Percentiles rank a stretch among this genome's conserved stretches.
Evolutionary conservation across 192 early-diverging fungal genomes (phyloP).

Genomic region (Mortierella hygrophila): DNA sequence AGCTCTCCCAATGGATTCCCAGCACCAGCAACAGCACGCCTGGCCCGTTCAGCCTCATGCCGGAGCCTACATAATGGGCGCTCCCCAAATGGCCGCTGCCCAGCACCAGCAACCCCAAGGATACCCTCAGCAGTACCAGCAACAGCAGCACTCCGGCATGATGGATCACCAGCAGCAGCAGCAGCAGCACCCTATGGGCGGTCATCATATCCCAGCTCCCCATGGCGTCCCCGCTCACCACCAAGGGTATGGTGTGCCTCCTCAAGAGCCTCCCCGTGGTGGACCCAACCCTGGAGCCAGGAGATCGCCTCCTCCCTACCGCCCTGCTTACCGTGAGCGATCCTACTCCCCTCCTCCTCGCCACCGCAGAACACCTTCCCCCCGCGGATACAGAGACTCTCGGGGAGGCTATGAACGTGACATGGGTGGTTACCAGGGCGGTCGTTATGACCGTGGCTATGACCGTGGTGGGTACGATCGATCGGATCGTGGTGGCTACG

Average conservation of each 20-base stretch:
- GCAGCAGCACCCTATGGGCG: conserved; percentile 19
- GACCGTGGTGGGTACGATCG: conserved; percentile 33
- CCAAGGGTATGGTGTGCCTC: conserved; percentile 33
- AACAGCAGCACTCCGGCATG: conserved; percentile 35
- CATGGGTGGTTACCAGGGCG: conserved; percentile 19
- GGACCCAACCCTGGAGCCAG: conserved; percentile 1
- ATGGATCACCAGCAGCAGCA: conserved; percentile 23
- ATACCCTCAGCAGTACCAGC: conserved; percentile 24
- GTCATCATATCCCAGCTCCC: conserved; percentile 14
- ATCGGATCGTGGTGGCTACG: conserved; percentile 23
- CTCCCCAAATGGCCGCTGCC: conserved; percentile 3
- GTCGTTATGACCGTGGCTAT: conserved; percentile 44
- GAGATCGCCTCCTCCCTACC: conserved; percentile 34
- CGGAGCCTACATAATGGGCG: conserved; percentile 31
- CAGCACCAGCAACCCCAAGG: conserved; percentile 8
- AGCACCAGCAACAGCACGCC: conserved; percentile 43
- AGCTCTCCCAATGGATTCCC: conserved; percentile 13
- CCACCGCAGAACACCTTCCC: conserved; percentile 54
- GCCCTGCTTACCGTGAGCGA: conserved; percentile 40
- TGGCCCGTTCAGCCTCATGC: conserved; percentile 34
- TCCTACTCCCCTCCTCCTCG: conserved; percentile 58
- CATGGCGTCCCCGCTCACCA: neutral
- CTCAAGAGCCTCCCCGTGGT: conserved; percentile 26
- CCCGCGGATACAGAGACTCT: conserved; percentile 51
- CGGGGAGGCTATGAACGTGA: conserved; percentile 48